Percentiles rank a stretch among this genome's conserved stretches.
These are phyloP conservation scores for Penicillium bovifimosum DNA, from an alignment of 495 filamentous ascomycete species.

Conservation along the genomic window DNA sequence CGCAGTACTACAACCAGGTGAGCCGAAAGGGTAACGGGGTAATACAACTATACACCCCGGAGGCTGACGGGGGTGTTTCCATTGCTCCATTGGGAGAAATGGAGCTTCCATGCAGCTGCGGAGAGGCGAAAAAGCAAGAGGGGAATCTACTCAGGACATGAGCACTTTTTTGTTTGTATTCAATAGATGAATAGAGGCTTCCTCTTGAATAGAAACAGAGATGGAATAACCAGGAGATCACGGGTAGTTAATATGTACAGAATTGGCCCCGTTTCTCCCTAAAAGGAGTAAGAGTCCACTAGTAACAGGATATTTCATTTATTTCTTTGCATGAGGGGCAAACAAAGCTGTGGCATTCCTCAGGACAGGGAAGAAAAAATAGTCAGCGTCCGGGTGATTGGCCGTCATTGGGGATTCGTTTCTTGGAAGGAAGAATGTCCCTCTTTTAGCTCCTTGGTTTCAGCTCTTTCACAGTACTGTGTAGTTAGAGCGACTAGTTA, in stretches of 20 bases:
- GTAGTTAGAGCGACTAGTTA: too few relatives aligned
- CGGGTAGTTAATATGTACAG: background rate
- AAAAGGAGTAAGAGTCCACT: slow-evolving; percentile 3
- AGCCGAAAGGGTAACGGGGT: slow-evolving; percentile 2
- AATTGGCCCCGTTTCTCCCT: slow-evolving; percentile 7
- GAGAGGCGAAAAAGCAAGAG: background rate
- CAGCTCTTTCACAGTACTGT: too few relatives aligned
- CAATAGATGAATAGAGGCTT: background rate
- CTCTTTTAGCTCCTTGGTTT: too few relatives aligned
- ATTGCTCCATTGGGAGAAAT: slow-evolving; percentile 3
- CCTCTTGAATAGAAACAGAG: background rate
- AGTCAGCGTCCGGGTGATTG: background rate
- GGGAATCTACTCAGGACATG: background rate
- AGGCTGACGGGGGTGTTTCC: background rate
- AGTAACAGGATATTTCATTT: slow-evolving; percentile 11
- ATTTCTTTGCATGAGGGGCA: slow-evolving; percentile 15
- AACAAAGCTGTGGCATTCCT: slow-evolving; percentile 10
- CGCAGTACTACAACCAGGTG: background rate
- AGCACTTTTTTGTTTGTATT: too few relatives aligned
- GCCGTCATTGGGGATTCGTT: background rate
- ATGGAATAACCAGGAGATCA: background rate
- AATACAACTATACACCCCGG: slow-evolving; percentile 2
- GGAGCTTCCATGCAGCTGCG: slow-evolving; percentile 12
- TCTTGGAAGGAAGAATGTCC: too few relatives aligned
- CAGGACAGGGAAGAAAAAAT: background rate